Base-by-base conservation (phyloP, 257 asterid species). In the Solanum pinnatisectum region DNA sequence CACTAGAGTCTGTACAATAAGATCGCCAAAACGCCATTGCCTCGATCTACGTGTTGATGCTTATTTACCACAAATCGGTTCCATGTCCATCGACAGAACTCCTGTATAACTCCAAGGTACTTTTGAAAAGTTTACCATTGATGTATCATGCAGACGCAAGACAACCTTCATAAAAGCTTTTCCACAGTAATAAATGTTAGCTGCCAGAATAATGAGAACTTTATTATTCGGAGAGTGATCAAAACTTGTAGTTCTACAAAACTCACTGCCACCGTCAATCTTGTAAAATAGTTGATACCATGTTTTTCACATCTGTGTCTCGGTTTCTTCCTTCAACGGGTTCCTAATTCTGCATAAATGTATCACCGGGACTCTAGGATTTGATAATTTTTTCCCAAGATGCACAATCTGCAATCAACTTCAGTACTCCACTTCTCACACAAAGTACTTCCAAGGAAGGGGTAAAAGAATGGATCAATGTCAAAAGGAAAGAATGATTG, bases 401-500 rank as follows among this genome's bases (percentile, higher is more conserved):
- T 72, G 79, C 79, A 72, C 79, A 72, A 72, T 35, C 44, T 72
- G 27, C 79, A 35, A 72, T 72, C 79, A 77, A 77, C 36, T 77
- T 77, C 84, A n/a, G 60, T 77, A 77, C 84, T 77, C 67, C 60
- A 40, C 36, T 77, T 79, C 40, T 79, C 84, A 79, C 39, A 79
- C 85, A 8, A 60, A 35, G 15, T 88, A 60, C 90, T 88, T 89
- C 90, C 70, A 33, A 67, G 84, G 37, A 42, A 87, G 82, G 88
- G 89, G 88, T 88, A 72, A 90, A 85, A 88, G 91, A 88, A 92
- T 79, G 78, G 88, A 46, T 81, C 68, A 49, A 46, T 81, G 68
- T 46, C 42, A 18, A 86, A 83, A 86, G 87, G 71, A 82, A 40
- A 82, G 82, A 90, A 44, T 65, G 78, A 63, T 67, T 86, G 15